Conservation (phyloP, 2,329 filamentous ascomycete genomes). For the Cadophora sp. region DNA sequence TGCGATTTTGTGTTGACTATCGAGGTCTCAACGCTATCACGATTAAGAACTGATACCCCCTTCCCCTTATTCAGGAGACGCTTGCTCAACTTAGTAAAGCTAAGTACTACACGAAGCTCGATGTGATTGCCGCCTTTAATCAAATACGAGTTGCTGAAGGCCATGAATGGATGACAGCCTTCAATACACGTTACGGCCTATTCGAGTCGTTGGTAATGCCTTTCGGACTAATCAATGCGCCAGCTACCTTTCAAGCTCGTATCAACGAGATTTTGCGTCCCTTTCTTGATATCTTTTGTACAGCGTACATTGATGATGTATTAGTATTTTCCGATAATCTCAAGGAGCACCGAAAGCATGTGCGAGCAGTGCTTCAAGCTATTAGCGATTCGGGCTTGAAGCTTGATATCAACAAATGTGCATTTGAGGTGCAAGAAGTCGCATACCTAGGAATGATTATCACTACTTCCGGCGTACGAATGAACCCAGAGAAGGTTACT, state of each 20-base stretch:
- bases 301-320: slow-evolving; percentile 31
- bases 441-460: no score
- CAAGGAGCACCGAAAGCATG: no score
- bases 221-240: slow-evolving; percentile 40
- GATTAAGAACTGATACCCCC: slow-evolving; percentile 39
- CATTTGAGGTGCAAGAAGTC: no score
- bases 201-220: slow-evolving; percentile 43
- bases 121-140: slow-evolving; percentile 38
- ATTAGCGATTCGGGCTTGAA: no score
- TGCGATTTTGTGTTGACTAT: slow-evolving; percentile 43
- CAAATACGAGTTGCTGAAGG: slow-evolving; percentile 34
- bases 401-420: no score
- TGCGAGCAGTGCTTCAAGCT: no score
- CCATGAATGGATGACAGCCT: slow-evolving; percentile 34
- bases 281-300: slow-evolving; percentile 29
- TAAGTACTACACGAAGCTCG: slow-evolving; percentile 40
- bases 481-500: no score
- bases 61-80: slow-evolving; percentile 40
- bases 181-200: slow-evolving; percentile 35
- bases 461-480: no score
- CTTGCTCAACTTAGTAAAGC: slow-evolving; percentile 31
- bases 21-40: slow-evolving; percentile 39
- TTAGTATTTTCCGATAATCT: no score
- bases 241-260: slow-evolving; percentile 29
- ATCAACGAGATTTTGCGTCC: slow-evolving; percentile 33